Conservation (phyloP, 495 filamentous ascomycete species). For the Lasiosphaeris hirsuta region DNA sequence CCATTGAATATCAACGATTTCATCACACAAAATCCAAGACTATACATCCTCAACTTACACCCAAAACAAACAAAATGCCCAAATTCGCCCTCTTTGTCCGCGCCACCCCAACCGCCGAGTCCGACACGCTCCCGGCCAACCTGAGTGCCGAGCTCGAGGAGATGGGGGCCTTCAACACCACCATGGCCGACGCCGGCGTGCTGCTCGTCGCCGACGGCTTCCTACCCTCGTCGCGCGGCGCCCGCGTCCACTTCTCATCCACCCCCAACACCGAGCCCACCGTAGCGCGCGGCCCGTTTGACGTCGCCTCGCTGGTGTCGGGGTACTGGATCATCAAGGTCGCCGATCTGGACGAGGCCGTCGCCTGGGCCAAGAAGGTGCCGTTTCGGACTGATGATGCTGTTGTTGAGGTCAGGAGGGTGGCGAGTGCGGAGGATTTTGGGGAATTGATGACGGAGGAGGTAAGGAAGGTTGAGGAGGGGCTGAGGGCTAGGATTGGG, state of each 20-base stretch:
- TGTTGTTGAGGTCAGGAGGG: slow-evolving; percentile 15
- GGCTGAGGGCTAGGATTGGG: no score
- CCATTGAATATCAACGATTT: neutral
- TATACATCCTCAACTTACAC: no score
- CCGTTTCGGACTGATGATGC: slow-evolving; percentile 9
- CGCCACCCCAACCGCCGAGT: slow-evolving; percentile 7
- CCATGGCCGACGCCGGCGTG: neutral
- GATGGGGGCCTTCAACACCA: neutral
- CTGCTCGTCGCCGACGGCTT: slow-evolving; percentile 13
- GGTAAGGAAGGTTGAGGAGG: neutral
- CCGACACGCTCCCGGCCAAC: neutral
- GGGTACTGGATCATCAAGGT: slow-evolving; percentile 21
- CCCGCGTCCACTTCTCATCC: slow-evolving; percentile 13
- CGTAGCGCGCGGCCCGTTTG: slow-evolving; percentile 15
- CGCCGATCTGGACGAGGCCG: slow-evolving; percentile 14
- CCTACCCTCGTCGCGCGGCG: slow-evolving; percentile 7
- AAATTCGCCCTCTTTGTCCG: slow-evolving; percentile 19
- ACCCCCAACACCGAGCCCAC: neutral
- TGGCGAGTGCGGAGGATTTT: slow-evolving; percentile 17
- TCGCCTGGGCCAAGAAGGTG: slow-evolving; percentile 15
- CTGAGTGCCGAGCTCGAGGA: neutral
- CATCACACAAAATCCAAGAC: neutral
- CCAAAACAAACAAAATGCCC: slow-evolving; percentile 21
- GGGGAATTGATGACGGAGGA: slow-evolving; percentile 11
- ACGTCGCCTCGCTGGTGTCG: slow-evolving; percentile 1